Base-by-base conservation (phyloP, 805 yeast species). In the Priceomyces haplophilus region DNA sequence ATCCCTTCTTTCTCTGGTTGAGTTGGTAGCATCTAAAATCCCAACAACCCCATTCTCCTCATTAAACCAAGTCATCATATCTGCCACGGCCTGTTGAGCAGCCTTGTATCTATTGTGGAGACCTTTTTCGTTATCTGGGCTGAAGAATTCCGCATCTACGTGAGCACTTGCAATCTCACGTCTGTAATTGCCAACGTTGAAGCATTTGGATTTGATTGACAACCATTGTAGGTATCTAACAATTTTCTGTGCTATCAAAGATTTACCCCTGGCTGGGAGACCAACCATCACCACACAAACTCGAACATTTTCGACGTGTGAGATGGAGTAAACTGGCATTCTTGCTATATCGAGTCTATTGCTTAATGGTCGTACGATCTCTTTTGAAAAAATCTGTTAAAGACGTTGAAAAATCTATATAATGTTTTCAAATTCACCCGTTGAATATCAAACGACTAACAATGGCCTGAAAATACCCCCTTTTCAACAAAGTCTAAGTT, bases 191-290 rank as follows among this genome's bases (percentile, higher is more conserved):
- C 98, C 96, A 15, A 91, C 96, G 58, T 88, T 89, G 68, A 93
- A 93, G 44, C 89, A 84, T 58, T 82, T 83, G 20, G 96, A 87
- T 46, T 79, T 79, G 43, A 93, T 85, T 2, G 95, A 85, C 31
- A 91, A 74, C 99, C 99, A 93, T 25, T 89, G 81, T 41, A 93
- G 73, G 58, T 91, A 93, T 37, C 98, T 76, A 24, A 91, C 96
- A 41, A 93, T 85, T 61, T 91, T 93, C 59, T 89, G 96, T 2
- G 98, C 89, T 48, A 93, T 91, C 62, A 89, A 82, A 3, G 96
- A 85, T 63, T 93, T 93, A 3, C 99, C 99, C 44, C 98, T 77
- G 11, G 93, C 91, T 10, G 95, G 95, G 31, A 85, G 67, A 1
- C 95, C 95, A 30, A 86, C 93, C 86, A 88, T 85, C 15, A 88